Base-by-base conservation (phyloP, 192 early-diverging fungal genomes). In the Pilaira anomala region DNA sequence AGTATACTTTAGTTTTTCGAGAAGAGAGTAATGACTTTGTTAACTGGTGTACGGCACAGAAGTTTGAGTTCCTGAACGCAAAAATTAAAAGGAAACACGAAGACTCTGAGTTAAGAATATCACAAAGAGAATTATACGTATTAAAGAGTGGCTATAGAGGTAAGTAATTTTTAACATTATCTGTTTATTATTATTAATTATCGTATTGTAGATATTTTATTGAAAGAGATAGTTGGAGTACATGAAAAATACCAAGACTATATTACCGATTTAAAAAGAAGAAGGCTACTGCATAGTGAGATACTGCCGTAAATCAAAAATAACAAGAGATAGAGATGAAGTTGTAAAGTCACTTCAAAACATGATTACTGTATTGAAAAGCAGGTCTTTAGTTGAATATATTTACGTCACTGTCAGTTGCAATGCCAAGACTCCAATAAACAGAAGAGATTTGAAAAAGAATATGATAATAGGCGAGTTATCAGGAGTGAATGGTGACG, bases 361-460 rank as follows among this genome's bases (percentile, higher is more conserved):
- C 53, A 39, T 56, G 53, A n/a, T n/a, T n/a, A n/a, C n/a, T n/a
- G n/a, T 30, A 13, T 56, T 56, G 19, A 41, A 56, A 40, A 56
- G 2, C 36, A 40, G 36, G 11, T 56, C 54, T 25, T 56, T 56
- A 22, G 54, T 56, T 9, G 54, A 56, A 24, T 56, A 33, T 56
- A 12, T 41, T 56, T 56, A 56, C 18, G 36, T 40, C 19, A 56
- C 19, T 56, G 54, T 40, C 30, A 56, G 54, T 24, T 56, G 36
- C 33, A 24, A 56, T 3, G 16, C 54, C 36, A 41, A 41, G 21
- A 57, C 39, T 42, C 39, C 39, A 1, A 41, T 57, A 5, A 57
- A 41, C 36, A 57, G 3, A 57, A 57, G 21, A 57, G 55, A 57
- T 57, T 42, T 57, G 39, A 57, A 57, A 41, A 57, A 57, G 21